phyloP scores from a whole-genome alignment of 768 basidiomycete species.

The Lentinula sp. region DNA sequence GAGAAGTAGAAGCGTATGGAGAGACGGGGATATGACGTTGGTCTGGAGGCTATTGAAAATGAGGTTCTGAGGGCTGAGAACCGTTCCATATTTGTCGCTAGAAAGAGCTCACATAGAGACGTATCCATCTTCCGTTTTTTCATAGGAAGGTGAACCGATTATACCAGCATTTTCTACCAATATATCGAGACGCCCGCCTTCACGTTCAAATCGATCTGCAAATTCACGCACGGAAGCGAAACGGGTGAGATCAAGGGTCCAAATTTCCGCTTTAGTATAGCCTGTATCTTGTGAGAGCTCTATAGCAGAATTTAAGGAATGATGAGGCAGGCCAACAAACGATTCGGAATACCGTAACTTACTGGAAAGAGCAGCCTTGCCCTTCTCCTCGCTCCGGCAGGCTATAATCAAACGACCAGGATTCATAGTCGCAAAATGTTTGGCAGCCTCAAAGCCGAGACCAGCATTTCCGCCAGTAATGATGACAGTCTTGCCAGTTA shows the following conservation, averaged over 20 bases:
- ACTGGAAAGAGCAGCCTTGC: conserved; percentile 15
- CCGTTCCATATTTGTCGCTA: no score
- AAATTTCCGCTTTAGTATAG: conserved; percentile 19
- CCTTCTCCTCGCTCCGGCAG: conserved; percentile 21
- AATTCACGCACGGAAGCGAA: conserved; percentile 23
- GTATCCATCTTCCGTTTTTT: background rate
- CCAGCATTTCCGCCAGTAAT: conserved; percentile 26
- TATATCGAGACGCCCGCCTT: conserved; percentile 15
- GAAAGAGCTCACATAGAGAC: background rate
- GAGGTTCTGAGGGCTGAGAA: no score
- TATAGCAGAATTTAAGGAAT: background rate
- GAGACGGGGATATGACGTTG: conserved; percentile 34
- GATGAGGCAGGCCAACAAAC: background rate
- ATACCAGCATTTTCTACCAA: conserved; percentile 27
- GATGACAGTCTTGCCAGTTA: conserved; percentile 22
- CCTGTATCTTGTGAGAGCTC: conserved; percentile 18
- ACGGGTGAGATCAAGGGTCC: conserved; percentile 21
- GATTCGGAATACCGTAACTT: conserved; percentile 9
- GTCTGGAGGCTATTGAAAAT: conserved; percentile 36
- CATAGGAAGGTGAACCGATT: background rate
- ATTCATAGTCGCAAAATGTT: conserved; percentile 24
- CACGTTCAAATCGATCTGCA: conserved; percentile 15
- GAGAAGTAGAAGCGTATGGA: conserved; percentile 35
- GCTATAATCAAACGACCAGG: conserved; percentile 19
- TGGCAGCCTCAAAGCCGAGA: conserved; percentile 23